Percentiles rank a stretch among this genome's conserved stretches.
Conservation (phyloP, 73 alveolate species). For the Urostyla sp. region DNA sequence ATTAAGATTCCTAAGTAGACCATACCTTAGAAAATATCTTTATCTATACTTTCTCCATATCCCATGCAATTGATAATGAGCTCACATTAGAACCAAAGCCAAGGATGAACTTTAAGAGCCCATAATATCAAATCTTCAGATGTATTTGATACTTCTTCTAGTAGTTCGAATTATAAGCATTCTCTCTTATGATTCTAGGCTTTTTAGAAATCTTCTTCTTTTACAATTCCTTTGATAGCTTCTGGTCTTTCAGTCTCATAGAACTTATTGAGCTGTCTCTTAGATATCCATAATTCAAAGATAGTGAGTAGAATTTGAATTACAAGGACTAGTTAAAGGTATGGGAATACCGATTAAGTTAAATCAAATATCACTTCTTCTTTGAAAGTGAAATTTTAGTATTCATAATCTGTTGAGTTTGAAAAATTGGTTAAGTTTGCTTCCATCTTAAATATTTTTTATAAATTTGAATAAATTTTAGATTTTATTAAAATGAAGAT, state of each 20-base stretch:
- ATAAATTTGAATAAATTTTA: too few species aligned
- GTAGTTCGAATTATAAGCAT: conserved; percentile 20
- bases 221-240: conserved; percentile 37
- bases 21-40: conserved; percentile 28
- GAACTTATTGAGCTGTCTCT: conserved; percentile 59
- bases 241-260: conserved; percentile 33
- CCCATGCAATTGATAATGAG: neutral
- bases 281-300: conserved; percentile 50
- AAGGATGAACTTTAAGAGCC: conserved; percentile 25
- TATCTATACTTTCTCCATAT: conserved; percentile 40
- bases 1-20: conserved; percentile 10
- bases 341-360: conserved; percentile 54
- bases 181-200: conserved; percentile 51
- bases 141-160: neutral
- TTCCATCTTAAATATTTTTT: too few species aligned
- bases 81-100: conserved; percentile 50
- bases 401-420: too few species aligned
- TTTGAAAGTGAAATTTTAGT: too few species aligned
- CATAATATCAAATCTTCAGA: neutral
- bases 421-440: too few species aligned
- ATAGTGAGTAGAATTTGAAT: conserved; percentile 20
- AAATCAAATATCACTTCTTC: too few species aligned
- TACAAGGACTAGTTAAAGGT: conserved; percentile 13
- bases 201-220: conserved; percentile 31
- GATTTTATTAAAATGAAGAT: too few species aligned